phyloP scores from a whole-genome alignment of 148 eudicot genomes.

The Salicornia ramosissima region DNA sequence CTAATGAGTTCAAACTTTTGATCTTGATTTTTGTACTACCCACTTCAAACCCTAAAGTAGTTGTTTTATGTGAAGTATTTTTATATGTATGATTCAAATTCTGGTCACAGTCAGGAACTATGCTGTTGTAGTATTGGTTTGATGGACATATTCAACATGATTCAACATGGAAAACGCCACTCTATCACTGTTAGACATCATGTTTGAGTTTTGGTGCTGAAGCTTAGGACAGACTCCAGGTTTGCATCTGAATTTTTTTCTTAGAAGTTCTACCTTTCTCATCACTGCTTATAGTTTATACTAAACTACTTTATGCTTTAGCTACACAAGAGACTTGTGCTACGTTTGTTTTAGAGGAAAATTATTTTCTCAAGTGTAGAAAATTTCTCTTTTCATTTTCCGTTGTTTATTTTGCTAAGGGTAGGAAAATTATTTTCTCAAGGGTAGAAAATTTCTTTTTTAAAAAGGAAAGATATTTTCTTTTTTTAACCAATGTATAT shows the following conservation, averaged over 20 bases:
- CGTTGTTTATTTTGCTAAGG: no score
- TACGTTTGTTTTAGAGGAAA: no score
- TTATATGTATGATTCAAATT: not conserved
- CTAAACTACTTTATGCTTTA: not conserved
- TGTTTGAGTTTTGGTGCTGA: not conserved
- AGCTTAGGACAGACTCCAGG: not conserved
- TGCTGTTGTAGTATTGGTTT: not conserved
- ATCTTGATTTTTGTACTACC: not conserved
- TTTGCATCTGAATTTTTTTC: not conserved
- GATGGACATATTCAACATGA: not conserved
- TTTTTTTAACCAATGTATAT: no score
- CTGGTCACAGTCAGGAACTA: not conserved
- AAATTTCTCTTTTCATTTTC: no score
- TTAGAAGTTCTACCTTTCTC: not conserved
- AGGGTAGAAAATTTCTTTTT: no score
- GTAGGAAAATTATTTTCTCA: no score
- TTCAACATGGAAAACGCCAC: no score
- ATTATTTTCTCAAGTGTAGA: no score
- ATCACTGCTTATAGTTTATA: not conserved
- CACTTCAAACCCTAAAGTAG: not conserved
- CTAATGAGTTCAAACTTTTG: no score
- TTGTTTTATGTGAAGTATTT: not conserved
- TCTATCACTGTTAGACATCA: not conserved
- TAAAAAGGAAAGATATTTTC: no score
- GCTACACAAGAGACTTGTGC: no score